A percentile compares a stretch with the other conserved stretches of the same genome.
Conservation (phyloP, 2,329 filamentous ascomycete genomes). For the Fusarium sp. region DNA sequence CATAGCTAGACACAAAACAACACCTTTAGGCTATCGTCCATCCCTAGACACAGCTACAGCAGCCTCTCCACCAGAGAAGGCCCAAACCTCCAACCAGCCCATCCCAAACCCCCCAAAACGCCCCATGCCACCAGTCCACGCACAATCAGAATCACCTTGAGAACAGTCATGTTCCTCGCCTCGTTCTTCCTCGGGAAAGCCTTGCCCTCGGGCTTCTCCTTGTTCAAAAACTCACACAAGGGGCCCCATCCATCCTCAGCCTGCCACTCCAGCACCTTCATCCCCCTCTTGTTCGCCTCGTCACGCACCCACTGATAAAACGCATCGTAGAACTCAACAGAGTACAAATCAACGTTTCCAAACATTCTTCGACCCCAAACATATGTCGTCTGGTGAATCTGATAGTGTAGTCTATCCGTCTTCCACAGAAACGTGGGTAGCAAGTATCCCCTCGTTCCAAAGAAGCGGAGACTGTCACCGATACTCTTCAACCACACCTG, state of each 20-base stretch:
- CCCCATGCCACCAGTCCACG: conserved; percentile 18
- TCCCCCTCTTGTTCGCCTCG: conserved; percentile 43
- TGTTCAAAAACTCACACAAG: conserved; percentile 49
- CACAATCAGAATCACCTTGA: conserved; percentile 3
- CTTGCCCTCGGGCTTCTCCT: conserved; percentile 5
- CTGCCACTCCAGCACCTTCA: conserved; percentile 37
- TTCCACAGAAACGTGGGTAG: conserved; percentile 36
- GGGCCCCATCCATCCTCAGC: conserved; percentile 52
- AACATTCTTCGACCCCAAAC: neutral
- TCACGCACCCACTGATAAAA: conserved; percentile 41
- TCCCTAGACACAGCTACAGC: neutral
- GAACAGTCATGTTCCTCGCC: conserved; percentile 5
- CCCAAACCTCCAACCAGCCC: conserved; percentile 8
- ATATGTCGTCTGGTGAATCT: conserved; percentile 18
- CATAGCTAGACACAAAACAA: no score
- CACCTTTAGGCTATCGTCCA: neutral
- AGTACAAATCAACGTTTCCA: conserved; percentile 2
- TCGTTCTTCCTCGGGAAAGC: conserved; percentile 16
- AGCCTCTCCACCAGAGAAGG: neutral
- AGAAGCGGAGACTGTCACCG: conserved; percentile 38
- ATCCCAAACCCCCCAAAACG: conserved; percentile 2
- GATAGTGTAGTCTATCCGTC: conserved; percentile 42
- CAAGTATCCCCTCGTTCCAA: conserved; percentile 37
- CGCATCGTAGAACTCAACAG: conserved; percentile 18
- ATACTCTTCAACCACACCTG: conserved; percentile 41